These are phyloP conservation scores for Eutypella sp. DNA, from an alignment of 2,329 filamentous ascomycete genomes.

Conservation along the genomic window DNA sequence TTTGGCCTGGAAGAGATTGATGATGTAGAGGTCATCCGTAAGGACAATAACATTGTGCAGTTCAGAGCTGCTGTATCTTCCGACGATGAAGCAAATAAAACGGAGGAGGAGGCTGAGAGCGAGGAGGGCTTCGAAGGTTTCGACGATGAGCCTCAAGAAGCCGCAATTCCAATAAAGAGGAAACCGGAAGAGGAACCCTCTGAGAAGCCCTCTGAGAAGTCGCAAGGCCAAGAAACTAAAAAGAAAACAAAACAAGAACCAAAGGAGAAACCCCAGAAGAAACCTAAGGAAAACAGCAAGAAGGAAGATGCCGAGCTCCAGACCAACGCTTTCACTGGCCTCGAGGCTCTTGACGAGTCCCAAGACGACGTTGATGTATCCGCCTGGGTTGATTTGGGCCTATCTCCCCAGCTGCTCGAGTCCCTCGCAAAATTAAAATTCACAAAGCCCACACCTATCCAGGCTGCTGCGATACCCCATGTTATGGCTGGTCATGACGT, in stretches of 20 bases:
- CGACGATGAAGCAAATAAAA: conserved; percentile 10
- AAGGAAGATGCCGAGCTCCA: conserved; percentile 36
- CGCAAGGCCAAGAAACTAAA: conserved; percentile 18
- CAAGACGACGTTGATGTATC: conserved; percentile 66
- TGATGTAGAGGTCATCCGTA: conserved; percentile 76
- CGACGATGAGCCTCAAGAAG: conserved; percentile 42
- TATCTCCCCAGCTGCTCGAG: conserved; percentile 67
- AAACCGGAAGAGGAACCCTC: too few species aligned
- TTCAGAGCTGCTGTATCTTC: conserved; percentile 35
- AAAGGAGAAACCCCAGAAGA: conserved; percentile 24
- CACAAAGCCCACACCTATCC: conserved; percentile 74
- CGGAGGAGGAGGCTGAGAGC: conserved; percentile 10
- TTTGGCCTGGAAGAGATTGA: conserved; percentile 89
- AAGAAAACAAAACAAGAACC: conserved; percentile 15
- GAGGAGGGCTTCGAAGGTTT: conserved; percentile 62
- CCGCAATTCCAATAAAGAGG: too few species aligned
- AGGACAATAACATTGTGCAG: conserved; percentile 50
- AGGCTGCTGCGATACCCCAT: conserved; percentile 72
- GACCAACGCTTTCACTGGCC: conserved; percentile 48
- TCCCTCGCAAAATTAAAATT: conserved; percentile 79
- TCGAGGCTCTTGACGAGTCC: conserved; percentile 49
- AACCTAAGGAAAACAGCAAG: conserved; percentile 27
- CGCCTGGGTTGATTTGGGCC: conserved; percentile 68
- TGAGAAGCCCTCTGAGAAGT: neutral
- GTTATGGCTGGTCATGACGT: conserved; percentile 83